Percentiles rank a stretch among this genome's conserved stretches.
Conservation (phyloP, 1,284 basidiomycete species). For the Cystobasidium sp. region DNA sequence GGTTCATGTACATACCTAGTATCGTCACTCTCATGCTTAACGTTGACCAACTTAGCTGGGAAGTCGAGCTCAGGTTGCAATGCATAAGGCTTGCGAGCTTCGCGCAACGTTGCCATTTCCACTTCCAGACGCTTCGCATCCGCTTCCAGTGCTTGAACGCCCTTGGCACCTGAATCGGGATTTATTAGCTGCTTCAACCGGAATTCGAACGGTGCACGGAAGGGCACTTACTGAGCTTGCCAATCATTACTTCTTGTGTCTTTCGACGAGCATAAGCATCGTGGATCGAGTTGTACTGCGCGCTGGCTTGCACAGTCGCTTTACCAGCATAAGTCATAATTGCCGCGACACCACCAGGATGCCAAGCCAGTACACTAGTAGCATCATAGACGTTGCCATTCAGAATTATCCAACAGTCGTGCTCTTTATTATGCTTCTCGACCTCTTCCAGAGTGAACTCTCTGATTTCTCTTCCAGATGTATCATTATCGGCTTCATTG, state of each 20-base stretch:
- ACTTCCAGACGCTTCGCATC: conserved; percentile 43
- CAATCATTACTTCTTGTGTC: conserved; percentile 46
- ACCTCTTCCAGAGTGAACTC: conserved; percentile 75
- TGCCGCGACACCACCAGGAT: conserved; percentile 46
- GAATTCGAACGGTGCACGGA: too few relatives aligned
- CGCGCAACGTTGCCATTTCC: conserved; percentile 25
- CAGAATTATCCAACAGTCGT: conserved; percentile 64
- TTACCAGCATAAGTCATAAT: conserved; percentile 48
- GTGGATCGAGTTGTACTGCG: conserved; percentile 46
- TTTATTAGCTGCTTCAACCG: neutral
- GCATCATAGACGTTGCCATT: conserved; percentile 49
- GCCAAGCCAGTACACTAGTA: conserved; percentile 45
- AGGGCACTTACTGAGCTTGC: conserved; percentile 27
- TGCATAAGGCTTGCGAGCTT: conserved; percentile 38
- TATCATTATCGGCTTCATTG: conserved; percentile 14
- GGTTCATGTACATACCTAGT: conserved; percentile 31
- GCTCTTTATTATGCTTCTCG: conserved; percentile 84
- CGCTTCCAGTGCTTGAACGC: conserved; percentile 43
- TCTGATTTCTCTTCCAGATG: conserved; percentile 52
- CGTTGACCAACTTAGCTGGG: conserved; percentile 40
- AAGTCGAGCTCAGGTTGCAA: conserved; percentile 40
- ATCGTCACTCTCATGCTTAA: conserved; percentile 46
- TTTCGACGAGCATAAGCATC: conserved; percentile 47
- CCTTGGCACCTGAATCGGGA: conserved; percentile 40
- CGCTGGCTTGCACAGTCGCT: conserved; percentile 46